phyloP scores from a whole-genome alignment of 1,139 yeast species.

The Pichia sp. region DNA sequence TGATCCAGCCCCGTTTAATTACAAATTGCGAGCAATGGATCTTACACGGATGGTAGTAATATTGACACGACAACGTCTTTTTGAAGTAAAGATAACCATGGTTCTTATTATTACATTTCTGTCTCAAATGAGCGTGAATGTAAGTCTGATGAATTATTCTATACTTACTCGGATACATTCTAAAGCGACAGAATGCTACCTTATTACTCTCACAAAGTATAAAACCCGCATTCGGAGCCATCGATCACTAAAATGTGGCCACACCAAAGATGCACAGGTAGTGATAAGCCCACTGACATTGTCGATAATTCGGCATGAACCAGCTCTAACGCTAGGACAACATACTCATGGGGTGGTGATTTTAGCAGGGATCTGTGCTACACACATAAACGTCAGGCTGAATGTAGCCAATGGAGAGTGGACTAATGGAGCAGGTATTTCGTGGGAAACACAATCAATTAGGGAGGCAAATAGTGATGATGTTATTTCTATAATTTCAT shows the following conservation, averaged over 20 bases:
- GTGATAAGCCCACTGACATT: neutral
- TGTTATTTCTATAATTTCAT: neutral
- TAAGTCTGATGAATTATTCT: neutral
- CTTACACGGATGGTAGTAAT: neutral
- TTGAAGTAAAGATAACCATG: neutral
- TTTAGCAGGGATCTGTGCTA: neutral
- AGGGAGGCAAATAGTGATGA: neutral
- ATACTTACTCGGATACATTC: neutral
- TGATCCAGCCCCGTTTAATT: neutral
- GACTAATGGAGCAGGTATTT: neutral
- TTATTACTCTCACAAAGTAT: neutral
- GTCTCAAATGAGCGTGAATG: neutral
- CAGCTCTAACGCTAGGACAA: neutral
- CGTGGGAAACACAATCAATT: neutral
- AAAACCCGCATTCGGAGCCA: neutral
- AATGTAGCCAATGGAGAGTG: neutral
- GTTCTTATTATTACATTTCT: neutral
- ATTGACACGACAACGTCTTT: neutral
- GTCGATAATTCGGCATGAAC: neutral
- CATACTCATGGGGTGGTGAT: neutral
- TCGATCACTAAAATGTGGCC: neutral
- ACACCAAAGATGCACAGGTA: neutral
- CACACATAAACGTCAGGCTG: neutral
- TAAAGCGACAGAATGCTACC: neutral
- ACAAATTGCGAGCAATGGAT: neutral